Base-by-base conservation (phyloP, 1,284 basidiomycete species). In the Apiotrichum veenhuisii region DNA sequence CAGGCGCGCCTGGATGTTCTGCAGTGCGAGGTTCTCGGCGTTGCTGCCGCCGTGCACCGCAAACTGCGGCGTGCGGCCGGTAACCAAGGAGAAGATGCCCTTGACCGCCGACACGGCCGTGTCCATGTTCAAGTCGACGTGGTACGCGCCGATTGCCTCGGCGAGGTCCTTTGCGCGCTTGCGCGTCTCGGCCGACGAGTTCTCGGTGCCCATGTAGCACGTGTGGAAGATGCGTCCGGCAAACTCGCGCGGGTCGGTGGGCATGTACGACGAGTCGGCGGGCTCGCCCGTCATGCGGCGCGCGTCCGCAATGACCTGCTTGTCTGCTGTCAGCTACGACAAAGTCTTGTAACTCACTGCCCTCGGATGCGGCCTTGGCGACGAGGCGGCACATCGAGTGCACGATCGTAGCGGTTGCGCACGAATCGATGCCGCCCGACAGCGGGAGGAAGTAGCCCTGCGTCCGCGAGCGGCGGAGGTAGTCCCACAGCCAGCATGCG, bases 401-500 rank as follows among this genome's bases (percentile, higher is more conserved):
- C 0, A 97, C 90, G 65, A 98, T 98, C 40, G 89, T 85, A 0
- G 95, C 88, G 0, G 96, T 98, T 2, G 96, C 92, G 68, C 95
- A 98, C 67, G 89, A 92, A 73, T 98, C 95, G 59, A 98, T 94
- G 14, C 95, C 96, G n/a, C 96, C 95, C 54, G 91, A 95, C 8
- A 99, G 82, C 1, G 96, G 96, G 26, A 98, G 79, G 72, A 98
- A 98, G 79, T 94, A 98, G 1, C 96, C 95, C 67, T 95, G 91
- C 0, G 89, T 92, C 5, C 91, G 82, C 15, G 95, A 98, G 38
- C 95, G 86, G 26, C 95, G 83, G 40, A 99, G 83, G 70, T 98
- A 98, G 76, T 99, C 96, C 96, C 95, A 99, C 10, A 99, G 82
- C 95, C 95, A 99, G 73, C 95, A 98, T 5, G 95, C 96, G 1